Conservation (phyloP, 1,284 basidiomycete species). For the Pseudozyma sp. region DNA sequence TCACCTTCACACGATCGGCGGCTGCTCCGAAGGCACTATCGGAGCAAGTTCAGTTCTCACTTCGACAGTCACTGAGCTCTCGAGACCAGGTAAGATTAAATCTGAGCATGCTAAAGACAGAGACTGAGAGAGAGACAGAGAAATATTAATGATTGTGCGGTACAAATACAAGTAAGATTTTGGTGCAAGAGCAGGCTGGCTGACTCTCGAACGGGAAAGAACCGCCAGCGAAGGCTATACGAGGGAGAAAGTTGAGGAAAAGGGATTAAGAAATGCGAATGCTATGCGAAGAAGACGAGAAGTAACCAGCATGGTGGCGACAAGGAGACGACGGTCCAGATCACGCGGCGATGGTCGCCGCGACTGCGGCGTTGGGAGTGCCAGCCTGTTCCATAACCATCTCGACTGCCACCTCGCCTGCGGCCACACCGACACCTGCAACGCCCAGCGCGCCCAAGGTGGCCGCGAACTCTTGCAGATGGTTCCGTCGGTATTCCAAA, state of each 20-base stretch:
- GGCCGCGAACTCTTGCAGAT: constrained; percentile 34
- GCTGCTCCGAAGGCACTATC: too few relatives aligned
- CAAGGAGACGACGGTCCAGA: neutral
- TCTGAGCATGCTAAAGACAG: too few relatives aligned
- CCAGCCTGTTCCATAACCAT: constrained; percentile 32
- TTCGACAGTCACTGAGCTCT: too few relatives aligned
- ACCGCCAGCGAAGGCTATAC: neutral
- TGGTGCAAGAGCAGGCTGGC: constrained; percentile 18
- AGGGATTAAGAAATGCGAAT: constrained; percentile 9
- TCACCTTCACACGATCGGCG: too few relatives aligned
- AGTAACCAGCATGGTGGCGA: neutral
- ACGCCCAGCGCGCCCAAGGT: constrained; percentile 23
- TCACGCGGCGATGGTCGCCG: constrained; percentile 16
- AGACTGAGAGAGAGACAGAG: neutral
- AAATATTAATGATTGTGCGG: constrained; percentile 2
- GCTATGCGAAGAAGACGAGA: constrained; percentile 15
- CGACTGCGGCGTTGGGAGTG: constrained; percentile 15
- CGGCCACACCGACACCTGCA: constrained; percentile 21
- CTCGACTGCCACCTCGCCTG: constrained; percentile 32
- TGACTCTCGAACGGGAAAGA: constrained; percentile 3
- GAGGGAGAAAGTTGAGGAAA: neutral
- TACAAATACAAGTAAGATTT: constrained; percentile 14
- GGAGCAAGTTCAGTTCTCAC: too few relatives aligned
- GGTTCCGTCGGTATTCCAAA: constrained; percentile 39
- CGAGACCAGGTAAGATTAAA: too few relatives aligned